These are phyloP conservation scores for Hydnomerulius pinastri DNA, from an alignment of 768 basidiomycete species.

Conservation along the genomic window DNA sequence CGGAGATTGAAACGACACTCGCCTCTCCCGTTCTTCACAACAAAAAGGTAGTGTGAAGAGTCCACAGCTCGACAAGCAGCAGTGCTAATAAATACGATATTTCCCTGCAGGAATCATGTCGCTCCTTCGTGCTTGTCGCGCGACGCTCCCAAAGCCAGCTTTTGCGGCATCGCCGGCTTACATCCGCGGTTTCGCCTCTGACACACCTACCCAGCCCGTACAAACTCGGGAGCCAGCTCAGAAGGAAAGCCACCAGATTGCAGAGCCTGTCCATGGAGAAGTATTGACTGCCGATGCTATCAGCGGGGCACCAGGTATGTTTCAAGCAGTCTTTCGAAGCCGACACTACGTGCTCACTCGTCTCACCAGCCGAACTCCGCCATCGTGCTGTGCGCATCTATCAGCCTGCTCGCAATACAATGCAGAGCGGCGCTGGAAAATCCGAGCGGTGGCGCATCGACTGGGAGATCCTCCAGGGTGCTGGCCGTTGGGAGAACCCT, in stretches of 20 bases:
- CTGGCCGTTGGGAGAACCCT: slow-evolving; percentile 96
- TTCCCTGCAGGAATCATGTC: slow-evolving; percentile 50
- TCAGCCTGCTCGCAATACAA: slow-evolving; percentile 90
- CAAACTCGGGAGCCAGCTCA: slow-evolving; percentile 23
- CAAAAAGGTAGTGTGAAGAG: neutral
- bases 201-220: slow-evolving; percentile 14
- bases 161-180: slow-evolving; percentile 13
- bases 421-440: slow-evolving; percentile 90
- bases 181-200: slow-evolving; percentile 22
- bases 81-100: neutral
- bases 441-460: slow-evolving; percentile 91
- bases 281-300: slow-evolving; percentile 78
- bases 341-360: neutral
- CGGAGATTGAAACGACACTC: slow-evolving; percentile 1
- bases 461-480: slow-evolving; percentile 88
- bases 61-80: neutral
- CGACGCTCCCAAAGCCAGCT: slow-evolving; percentile 26
- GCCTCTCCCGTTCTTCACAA: neutral
- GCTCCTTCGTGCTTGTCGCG: slow-evolving; percentile 49
- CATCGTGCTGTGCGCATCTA: slow-evolving; percentile 90
- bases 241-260: slow-evolving; percentile 37
- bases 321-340: neutral
- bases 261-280: slow-evolving; percentile 52
- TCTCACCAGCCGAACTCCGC: slow-evolving; percentile 68
- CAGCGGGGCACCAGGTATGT: slow-evolving; percentile 83